These are phyloP conservation scores for Neoscytalidium dimidiatum DNA, from an alignment of 2,329 filamentous ascomycete genomes.

Conservation along the genomic window DNA sequence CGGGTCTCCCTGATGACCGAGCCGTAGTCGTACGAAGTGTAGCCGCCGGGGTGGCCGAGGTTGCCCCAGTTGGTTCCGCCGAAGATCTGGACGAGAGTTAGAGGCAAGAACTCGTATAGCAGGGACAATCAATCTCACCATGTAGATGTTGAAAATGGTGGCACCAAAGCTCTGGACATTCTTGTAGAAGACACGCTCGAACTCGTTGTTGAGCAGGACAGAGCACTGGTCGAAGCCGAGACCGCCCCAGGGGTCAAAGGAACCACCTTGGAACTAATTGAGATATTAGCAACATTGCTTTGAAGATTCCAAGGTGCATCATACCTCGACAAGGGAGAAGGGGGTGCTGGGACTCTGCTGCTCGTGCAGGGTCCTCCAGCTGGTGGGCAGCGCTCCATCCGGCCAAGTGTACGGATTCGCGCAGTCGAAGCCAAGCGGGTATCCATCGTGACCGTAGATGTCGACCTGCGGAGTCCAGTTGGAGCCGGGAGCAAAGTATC, in stretches of 20 bases:
- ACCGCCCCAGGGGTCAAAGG: conserved; percentile 76
- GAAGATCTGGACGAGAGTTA: conserved; percentile 52
- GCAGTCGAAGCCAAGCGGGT: conserved; percentile 63
- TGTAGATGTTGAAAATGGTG: conserved; percentile 72
- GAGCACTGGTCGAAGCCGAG: conserved; percentile 68
- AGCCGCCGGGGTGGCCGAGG: conserved; percentile 64
- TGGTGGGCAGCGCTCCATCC: conserved; percentile 55
- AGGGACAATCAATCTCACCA: conserved; percentile 51
- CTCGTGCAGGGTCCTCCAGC: conserved; percentile 57
- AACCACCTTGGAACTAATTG: conserved; percentile 65
- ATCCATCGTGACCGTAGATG: conserved; percentile 68
- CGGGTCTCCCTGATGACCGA: conserved; percentile 70
- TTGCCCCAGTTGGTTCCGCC: conserved; percentile 85
- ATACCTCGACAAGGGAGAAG: conserved; percentile 62
- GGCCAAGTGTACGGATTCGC: conserved; percentile 66
- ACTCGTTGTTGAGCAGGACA: conserved; percentile 69
- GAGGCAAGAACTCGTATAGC: neutral
- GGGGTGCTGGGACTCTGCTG: conserved; percentile 66
- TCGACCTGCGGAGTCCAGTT: conserved; percentile 51
- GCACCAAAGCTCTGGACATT: conserved; percentile 68
- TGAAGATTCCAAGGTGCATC: conserved; percentile 19
- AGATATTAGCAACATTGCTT: conserved; percentile 16
- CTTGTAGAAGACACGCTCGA: conserved; percentile 78
- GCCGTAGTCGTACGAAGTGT: conserved; percentile 62
- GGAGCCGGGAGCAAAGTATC: conserved; percentile 65